Percentiles rank a stretch among this genome's conserved stretches.
Evolutionary conservation across 495 filamentous ascomycete genomes (phyloP).

Genomic region (Neurospora sp.): DNA sequence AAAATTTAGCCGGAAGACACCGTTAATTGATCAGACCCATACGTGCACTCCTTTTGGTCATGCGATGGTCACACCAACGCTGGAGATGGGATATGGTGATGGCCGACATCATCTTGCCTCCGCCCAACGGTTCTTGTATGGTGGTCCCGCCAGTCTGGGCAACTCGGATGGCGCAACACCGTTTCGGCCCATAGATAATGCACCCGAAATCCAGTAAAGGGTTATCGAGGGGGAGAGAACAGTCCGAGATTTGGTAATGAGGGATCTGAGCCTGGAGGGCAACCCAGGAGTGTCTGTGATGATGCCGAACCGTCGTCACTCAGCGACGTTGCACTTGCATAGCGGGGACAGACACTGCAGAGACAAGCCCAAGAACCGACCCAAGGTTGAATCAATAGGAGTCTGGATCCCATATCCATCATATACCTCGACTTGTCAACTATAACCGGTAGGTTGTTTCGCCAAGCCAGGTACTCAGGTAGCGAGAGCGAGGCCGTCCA

Average conservation of each 20-base stretch:
- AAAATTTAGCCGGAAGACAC: slow-evolving; percentile 25
- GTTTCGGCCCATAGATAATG: neutral
- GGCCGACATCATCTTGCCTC: neutral
- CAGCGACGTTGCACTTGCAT: neutral
- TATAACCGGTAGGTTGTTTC: neutral
- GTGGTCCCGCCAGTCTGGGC: neutral
- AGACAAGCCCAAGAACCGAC: neutral
- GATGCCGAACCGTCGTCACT: neutral
- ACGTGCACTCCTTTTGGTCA: neutral
- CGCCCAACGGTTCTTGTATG: neutral
- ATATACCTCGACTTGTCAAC: neutral
- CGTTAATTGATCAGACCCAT: slow-evolving; percentile 14
- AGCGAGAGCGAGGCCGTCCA: neutral
- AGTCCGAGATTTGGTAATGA: neutral
- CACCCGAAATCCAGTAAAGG: neutral
- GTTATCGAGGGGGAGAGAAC: neutral
- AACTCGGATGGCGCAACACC: neutral
- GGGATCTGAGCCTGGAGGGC: neutral
- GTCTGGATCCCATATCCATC: neutral
- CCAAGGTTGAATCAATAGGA: neutral
- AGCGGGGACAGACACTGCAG: neutral
- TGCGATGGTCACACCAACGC: neutral
- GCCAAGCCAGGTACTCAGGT: neutral
- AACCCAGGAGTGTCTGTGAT: neutral
- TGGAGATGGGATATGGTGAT: neutral